A percentile compares a stretch with the other conserved stretches of the same genome.
These are phyloP conservation scores for Calocybe gambosa DNA, from an alignment of 1,284 basidiomycete species.

Conservation along the genomic window DNA sequence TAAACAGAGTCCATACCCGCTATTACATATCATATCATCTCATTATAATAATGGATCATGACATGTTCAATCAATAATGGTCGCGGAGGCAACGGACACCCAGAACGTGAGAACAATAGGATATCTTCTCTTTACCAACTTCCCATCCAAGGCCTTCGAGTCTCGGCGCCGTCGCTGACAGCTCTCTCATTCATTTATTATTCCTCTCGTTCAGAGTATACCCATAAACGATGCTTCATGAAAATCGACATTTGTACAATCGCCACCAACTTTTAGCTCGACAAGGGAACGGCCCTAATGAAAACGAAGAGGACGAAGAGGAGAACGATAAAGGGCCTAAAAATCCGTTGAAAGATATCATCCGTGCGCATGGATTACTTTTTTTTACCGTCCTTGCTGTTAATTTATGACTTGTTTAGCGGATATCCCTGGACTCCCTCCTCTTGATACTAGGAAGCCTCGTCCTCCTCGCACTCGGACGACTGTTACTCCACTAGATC, in stretches of 20 bases:
- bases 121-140: not conserved
- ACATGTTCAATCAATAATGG: too few species aligned
- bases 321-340: too few species aligned
- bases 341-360: not conserved
- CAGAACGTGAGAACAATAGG: not conserved
- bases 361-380: not conserved
- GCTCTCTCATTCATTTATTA: constrained; percentile 13
- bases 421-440: too few species aligned
- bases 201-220: constrained; percentile 7
- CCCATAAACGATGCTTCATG: constrained; percentile 11
- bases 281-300: not conserved
- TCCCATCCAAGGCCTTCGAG: not conserved
- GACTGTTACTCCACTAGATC: not conserved
- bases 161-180: constrained; percentile 1
- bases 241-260: constrained; percentile 12
- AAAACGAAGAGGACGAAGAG: too few species aligned
- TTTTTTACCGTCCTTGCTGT: not conserved
- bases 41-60: too few species aligned
- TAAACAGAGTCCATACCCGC: too few species aligned
- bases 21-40: too few species aligned
- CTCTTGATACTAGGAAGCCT: too few species aligned
- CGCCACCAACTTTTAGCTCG: constrained; percentile 13
- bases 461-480: not conserved
- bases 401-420: too few species aligned
- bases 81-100: not conserved